Evolutionary conservation across 2,329 filamentous ascomycete genomes (phyloP), one percentile per base, ranked within the genome.

Genomic region (Botryotinia convoluta): DNA sequence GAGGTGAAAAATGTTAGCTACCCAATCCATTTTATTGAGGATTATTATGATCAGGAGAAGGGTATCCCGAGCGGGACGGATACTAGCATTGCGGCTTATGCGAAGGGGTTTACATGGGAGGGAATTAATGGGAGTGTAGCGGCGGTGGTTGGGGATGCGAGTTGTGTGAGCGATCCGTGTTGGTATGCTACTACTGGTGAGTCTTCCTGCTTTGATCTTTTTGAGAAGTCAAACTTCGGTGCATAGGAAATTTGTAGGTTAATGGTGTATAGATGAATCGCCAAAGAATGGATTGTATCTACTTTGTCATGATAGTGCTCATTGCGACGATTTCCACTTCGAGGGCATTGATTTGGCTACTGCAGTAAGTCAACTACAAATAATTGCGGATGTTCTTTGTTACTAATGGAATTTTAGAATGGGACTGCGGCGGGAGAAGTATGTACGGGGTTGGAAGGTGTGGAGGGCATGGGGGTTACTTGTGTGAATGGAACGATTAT

Each of bases 291-390:
- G 63, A 1, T 20, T 69, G 22, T 72, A 69, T 51, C 26, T 72
- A 2, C 63, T 72, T 12, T 72, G 71, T 29, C 54, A 60, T 32
- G 63, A 69, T 37, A 42, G 44, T 14, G 63, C 63, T 12, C 63
- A 72, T 32, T 72, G 71, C 29, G n/a, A 72, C 32, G 51, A 72
- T 32, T 72, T 68, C n/a, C 48, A 61, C 29, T 72, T 72, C 10
- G 5, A 44, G 5, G 37, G 29, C 20, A 72, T 67, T 18, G 37
- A 72, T 39, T 54, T 72, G 7, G 44, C 10, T 1, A 72, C 69
- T 8, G 69, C 69, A 42, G 65, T 70, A 62, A 62, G 57, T 44
- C 16, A 35, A 62, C n/a, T 14, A 16, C 14, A 2, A 7, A n/a
- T 35, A 18, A 9, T n/a, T 20, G 4, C 32, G 12, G 4, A 35